phyloP scores from a whole-genome alignment of 176 grass and related monocot genomes.

The sorghum (Sorghum bicolor) region Sorghum_bicolor_NCBIv3 NC_012873.2:53082501-53083000 shows the following conservation, averaged over 20 bases:
- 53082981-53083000: conserved; percentile 79
- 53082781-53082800: not conserved
- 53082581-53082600: conserved; percentile 42
- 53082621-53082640: conserved; percentile 40
- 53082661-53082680: not conserved
- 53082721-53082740: not conserved
- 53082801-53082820: not conserved
- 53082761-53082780: not conserved
- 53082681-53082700: not conserved
- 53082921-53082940: conserved; percentile 1
- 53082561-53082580: conserved; percentile 68
- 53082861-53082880: conserved; percentile 91
- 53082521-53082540: conserved; percentile 88
- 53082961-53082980: conserved; percentile 68
- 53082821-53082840: conserved; percentile 66
- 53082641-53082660: conserved; percentile 31
- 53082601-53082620: conserved; percentile 29
- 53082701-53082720: not conserved
- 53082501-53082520: conserved; percentile 75
- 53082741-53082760: not conserved
- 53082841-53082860: conserved; percentile 88
- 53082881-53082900: conserved; percentile 56
- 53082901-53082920: not conserved
- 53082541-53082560: conserved; percentile 84
- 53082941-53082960: not conserved